A percentile compares a stretch with the other conserved stretches of the same genome.
Conservation (phyloP, 441 rosid species). For the Dalechampia spathulata region DNA sequence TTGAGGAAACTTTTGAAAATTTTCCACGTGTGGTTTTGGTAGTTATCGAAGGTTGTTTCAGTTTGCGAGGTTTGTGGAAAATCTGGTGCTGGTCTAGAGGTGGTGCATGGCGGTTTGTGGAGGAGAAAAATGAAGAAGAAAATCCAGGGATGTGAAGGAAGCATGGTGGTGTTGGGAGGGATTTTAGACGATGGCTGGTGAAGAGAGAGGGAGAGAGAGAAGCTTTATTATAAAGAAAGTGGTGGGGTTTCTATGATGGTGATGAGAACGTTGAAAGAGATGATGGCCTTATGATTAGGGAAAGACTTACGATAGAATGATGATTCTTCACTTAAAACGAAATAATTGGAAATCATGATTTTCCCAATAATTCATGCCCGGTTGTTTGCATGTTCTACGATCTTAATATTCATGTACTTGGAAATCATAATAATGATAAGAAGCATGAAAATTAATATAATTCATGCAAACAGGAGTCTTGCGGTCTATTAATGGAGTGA, state of each 20-base stretch:
- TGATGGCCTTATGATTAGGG: too few species aligned
- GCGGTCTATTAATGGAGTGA: too few species aligned
- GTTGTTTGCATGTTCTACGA: too few species aligned
- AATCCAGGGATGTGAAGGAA: constrained; percentile 3
- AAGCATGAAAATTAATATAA: too few species aligned
- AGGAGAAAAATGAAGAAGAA: constrained; percentile 22
- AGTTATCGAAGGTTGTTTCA: not conserved
- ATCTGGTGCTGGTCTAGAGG: constrained; percentile 16
- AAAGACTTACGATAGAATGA: too few species aligned
- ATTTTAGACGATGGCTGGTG: not conserved
- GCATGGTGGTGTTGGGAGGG: constrained; percentile 3
- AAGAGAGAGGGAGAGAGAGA: constrained; percentile 14
- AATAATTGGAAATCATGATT: too few species aligned
- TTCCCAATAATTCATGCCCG: too few species aligned
- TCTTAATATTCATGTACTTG: too few species aligned
- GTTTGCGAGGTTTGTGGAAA: not conserved
- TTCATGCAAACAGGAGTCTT: too few species aligned
- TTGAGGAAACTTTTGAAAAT: constrained; percentile 25
- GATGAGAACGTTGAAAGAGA: constrained; percentile 2
- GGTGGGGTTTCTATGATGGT: constrained; percentile 5
- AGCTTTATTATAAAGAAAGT: constrained; percentile 30
- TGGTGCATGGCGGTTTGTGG: constrained; percentile 11
- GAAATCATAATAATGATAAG: too few species aligned
- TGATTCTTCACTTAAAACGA: too few species aligned
- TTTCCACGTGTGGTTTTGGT: constrained; percentile 13